phyloP scores from a whole-genome alignment of 441 rosid species.

The Jatropha podagrica region DNA sequence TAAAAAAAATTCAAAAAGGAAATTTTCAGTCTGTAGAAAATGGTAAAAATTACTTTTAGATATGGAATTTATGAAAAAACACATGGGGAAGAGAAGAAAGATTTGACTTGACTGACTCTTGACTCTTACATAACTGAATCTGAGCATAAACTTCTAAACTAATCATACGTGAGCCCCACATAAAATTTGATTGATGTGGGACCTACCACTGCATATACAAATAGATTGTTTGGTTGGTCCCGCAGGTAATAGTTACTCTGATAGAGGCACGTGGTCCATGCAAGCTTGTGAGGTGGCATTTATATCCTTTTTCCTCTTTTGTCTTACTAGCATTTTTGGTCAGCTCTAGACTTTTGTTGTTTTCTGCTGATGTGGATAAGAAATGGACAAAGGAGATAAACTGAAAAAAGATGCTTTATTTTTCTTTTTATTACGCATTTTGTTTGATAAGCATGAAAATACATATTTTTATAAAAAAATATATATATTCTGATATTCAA shows the following conservation, averaged over 20 bases:
- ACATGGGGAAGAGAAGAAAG: conserved; percentile 12
- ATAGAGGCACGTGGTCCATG: conserved; percentile 10
- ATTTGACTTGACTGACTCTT: conserved; percentile 15
- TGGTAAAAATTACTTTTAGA: not conserved
- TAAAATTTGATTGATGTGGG: not conserved
- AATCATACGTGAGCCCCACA: conserved; percentile 4
- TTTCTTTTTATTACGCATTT: not conserved
- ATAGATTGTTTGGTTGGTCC: not conserved
- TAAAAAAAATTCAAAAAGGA: too few relatives aligned
- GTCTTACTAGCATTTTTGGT: not conserved
- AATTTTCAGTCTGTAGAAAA: too few relatives aligned
- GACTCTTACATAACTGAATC: not conserved
- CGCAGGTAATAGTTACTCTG: not conserved
- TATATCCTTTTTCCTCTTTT: not conserved
- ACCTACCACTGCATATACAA: not conserved
- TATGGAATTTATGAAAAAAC: not conserved
- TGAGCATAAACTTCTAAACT: too few relatives aligned
- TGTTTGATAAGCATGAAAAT: too few relatives aligned
- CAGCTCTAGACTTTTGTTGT: not conserved
- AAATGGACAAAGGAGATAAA: not conserved
- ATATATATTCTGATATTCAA: too few relatives aligned
- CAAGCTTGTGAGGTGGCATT: conserved; percentile 11
- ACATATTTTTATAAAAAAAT: too few relatives aligned
- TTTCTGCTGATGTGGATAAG: not conserved
- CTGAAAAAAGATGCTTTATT: not conserved